Evolutionary conservation across 768 basidiomycete genomes (phyloP).

Genomic region (Leccinum boreale): DNA sequence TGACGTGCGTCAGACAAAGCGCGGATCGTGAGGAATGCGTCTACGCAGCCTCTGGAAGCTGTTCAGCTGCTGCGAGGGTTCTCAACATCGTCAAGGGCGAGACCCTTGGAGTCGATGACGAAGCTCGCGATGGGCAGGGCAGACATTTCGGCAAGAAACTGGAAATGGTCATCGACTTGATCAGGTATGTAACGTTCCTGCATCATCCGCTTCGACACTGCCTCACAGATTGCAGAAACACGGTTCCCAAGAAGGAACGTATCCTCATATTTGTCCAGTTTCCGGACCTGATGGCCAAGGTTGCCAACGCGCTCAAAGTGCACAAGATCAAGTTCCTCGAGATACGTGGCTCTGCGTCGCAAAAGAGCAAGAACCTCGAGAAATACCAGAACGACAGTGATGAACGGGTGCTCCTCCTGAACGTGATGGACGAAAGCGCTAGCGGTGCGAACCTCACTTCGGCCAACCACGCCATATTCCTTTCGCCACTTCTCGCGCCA

Average conservation of each 20-base stretch:
- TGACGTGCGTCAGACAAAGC: constrained; percentile 64
- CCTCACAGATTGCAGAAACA: constrained; percentile 41
- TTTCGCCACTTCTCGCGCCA: constrained; percentile 83
- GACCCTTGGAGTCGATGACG: constrained; percentile 78
- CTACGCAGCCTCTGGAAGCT: constrained; percentile 62
- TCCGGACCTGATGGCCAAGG: constrained; percentile 88
- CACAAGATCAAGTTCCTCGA: constrained; percentile 75
- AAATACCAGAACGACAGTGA: constrained; percentile 80
- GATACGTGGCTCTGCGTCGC: constrained; percentile 73
- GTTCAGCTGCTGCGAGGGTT: constrained; percentile 74
- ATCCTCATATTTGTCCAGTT: constrained; percentile 96
- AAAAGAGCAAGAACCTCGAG: constrained; percentile 79
- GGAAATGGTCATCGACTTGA: constrained; percentile 69
- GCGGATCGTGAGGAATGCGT: constrained; percentile 84
- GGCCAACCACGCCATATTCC: constrained; percentile 93
- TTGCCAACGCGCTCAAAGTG: constrained; percentile 73
- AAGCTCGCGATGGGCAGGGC: constrained; percentile 63
- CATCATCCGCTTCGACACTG: background rate
- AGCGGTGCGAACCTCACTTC: constrained; percentile 89
- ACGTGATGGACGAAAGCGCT: constrained; percentile 95
- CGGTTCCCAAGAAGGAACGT: constrained; percentile 71
- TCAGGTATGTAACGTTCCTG: constrained; percentile 52
- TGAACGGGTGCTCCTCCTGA: constrained; percentile 80
- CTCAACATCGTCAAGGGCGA: constrained; percentile 82
- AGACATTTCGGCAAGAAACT: constrained; percentile 83